These are phyloP conservation scores for Trypanosoma caninum DNA, from an alignment of 208 protist species.

Conservation along the genomic window DNA sequence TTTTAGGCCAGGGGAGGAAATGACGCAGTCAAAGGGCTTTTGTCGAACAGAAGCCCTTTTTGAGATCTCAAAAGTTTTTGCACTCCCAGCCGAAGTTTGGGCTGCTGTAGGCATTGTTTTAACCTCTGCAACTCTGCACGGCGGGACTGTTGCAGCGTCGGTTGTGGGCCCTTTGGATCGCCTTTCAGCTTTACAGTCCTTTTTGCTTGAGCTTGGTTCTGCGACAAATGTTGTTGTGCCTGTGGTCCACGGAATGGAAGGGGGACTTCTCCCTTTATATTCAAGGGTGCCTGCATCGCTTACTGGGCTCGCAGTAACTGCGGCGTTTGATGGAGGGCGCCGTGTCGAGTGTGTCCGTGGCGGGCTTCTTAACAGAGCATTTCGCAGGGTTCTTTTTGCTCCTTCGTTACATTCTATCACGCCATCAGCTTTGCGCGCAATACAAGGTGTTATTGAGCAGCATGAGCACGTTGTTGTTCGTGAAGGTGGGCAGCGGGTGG, in stretches of 20 bases:
- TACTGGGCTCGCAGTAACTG: slow-evolving; percentile 1
- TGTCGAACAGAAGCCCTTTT: slow-evolving; percentile 12
- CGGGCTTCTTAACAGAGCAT: slow-evolving; percentile 20
- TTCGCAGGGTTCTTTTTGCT: slow-evolving; percentile 17
- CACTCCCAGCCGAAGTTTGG: slow-evolving; percentile 19
- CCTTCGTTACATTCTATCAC: slow-evolving; percentile 17
- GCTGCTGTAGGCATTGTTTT: slow-evolving; percentile 13
- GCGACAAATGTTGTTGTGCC: slow-evolving; percentile 20
- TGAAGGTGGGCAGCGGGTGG: slow-evolving; percentile 51
- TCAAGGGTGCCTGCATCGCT: slow-evolving; percentile 8
- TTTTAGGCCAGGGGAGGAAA: background rate
- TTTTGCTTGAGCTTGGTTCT: slow-evolving; percentile 15
- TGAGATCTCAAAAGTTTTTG: slow-evolving; percentile 9
- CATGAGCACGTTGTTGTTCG: slow-evolving; percentile 45
- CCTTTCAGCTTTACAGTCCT: slow-evolving; percentile 9
- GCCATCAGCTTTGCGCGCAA: slow-evolving; percentile 3
- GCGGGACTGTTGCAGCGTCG: slow-evolving; percentile 6
- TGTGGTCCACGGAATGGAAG: slow-evolving; percentile 18
- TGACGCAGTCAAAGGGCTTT: background rate
- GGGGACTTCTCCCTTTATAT: slow-evolving; percentile 19
- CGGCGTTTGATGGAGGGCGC: background rate
- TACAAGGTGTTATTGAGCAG: slow-evolving; percentile 11
- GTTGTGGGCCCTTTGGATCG: slow-evolving; percentile 10
- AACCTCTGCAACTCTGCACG: background rate
- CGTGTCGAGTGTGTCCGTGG: slow-evolving; percentile 22